Evolutionary conservation across 257 asterid species (phyloP).

Genomic region (Scutellaria minor): DNA sequence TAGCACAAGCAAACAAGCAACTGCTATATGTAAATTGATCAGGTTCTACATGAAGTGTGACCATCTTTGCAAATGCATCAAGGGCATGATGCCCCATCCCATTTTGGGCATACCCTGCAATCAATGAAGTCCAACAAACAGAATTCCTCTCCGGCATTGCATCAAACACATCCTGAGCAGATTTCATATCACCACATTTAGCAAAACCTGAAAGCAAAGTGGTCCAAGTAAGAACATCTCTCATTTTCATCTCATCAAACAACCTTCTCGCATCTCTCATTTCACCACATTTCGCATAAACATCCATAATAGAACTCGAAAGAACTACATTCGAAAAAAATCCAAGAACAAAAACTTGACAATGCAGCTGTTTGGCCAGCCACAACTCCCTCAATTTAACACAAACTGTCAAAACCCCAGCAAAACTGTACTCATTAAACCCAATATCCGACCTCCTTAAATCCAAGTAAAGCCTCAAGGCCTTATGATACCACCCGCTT

Average conservation of each 20-base stretch:
- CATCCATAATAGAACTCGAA: conserved; percentile 66
- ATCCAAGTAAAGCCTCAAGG: conserved; percentile 57
- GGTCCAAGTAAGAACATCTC: conserved; percentile 79
- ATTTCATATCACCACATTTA: conserved; percentile 58
- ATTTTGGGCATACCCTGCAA: conserved; percentile 63
- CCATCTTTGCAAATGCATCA: conserved; percentile 53
- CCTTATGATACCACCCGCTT: conserved; percentile 52
- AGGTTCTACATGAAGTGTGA: conserved; percentile 48
- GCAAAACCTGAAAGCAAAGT: conserved; percentile 76
- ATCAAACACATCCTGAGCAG: conserved; percentile 60
- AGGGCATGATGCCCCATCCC: conserved; percentile 56
- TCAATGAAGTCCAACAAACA: conserved; percentile 75
- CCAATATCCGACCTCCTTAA: conserved; percentile 59
- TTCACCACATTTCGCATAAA: conserved; percentile 70
- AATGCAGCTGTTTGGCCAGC: conserved; percentile 66
- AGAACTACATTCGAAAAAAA: conserved; percentile 65
- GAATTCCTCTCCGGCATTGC: conserved; percentile 63
- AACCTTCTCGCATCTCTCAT: conserved; percentile 61
- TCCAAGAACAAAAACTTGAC: conserved; percentile 65
- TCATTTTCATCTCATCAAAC: conserved; percentile 64
- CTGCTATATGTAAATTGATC: conserved; percentile 68
- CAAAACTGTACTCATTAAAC: conserved; percentile 65
- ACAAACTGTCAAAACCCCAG: conserved; percentile 64
- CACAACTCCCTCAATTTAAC: conserved; percentile 62
- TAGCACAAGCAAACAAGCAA: conserved; percentile 70